Evolutionary conservation across 768 basidiomycete species (phyloP).

Genomic region (Tephrocybe sp.): DNA sequence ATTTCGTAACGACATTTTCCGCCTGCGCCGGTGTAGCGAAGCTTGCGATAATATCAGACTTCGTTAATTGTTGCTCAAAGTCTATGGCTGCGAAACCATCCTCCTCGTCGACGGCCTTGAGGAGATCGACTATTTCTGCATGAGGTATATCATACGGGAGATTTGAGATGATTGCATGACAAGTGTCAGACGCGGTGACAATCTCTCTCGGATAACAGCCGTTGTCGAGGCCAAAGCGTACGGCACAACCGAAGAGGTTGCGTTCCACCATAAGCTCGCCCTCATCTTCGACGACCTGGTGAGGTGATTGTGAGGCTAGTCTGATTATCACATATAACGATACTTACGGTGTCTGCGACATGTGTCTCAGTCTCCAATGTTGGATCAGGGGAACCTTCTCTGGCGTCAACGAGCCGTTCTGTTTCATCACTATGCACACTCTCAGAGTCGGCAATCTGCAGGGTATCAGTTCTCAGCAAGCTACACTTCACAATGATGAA

Average conservation of each 20-base stretch:
- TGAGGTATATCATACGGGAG: conserved; percentile 32
- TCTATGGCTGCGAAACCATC: conserved; percentile 23
- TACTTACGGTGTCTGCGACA: background rate
- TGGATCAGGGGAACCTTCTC: background rate
- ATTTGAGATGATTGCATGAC: conserved; percentile 36
- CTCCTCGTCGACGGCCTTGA: conserved; percentile 30
- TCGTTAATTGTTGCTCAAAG: conserved; percentile 20
- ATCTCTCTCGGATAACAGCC: conserved; percentile 28
- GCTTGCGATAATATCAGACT: conserved; percentile 22
- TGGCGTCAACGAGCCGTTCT: background rate
- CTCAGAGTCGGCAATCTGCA: background rate
- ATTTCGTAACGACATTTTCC: conserved; percentile 27
- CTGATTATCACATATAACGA: background rate
- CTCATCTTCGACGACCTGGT: background rate
- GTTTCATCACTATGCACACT: background rate
- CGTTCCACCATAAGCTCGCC: conserved; percentile 18
- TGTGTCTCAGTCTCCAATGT: background rate
- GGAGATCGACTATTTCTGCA: conserved; percentile 30
- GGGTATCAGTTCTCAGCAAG: background rate
- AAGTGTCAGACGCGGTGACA: conserved; percentile 35
- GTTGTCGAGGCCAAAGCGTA: conserved; percentile 32
- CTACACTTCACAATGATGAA: no score
- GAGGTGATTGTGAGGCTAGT: background rate
- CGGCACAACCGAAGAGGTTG: conserved; percentile 24
- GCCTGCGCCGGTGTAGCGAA: conserved; percentile 32